Percentiles rank a stretch among this genome's conserved stretches.
Conservation (phyloP, 371 early-diverging fungal species). For the Phascolomyces articulosus region DNA sequence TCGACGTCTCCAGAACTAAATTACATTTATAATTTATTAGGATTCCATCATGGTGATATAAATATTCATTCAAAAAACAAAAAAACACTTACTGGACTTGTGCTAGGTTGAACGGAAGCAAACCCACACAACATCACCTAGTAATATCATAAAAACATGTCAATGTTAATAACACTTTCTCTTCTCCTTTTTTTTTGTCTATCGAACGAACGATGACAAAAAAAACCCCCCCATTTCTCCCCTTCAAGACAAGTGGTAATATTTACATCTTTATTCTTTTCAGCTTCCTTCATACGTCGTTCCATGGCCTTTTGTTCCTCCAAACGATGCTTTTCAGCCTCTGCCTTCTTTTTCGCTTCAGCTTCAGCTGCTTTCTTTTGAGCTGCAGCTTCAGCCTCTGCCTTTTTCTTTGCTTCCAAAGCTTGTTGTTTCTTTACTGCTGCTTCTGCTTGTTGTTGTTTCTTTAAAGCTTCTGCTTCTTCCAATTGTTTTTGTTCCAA, state of each 20-base stretch:
- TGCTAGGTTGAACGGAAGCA: slow-evolving; percentile 16
- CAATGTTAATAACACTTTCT: no score
- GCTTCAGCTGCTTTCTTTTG: slow-evolving; percentile 6
- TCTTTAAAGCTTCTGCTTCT: background rate
- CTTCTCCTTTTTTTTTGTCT: no score
- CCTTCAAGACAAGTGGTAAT: no score
- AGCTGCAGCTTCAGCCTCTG: slow-evolving; percentile 1
- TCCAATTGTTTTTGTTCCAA: slow-evolving; percentile 6
- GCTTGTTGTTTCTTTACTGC: background rate
- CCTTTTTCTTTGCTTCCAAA: background rate
- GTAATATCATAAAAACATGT: no score
- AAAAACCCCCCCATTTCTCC: no score
- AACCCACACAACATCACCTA: slow-evolving; percentile 18
- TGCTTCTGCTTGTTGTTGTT: background rate
- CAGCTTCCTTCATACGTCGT: slow-evolving; percentile 34
- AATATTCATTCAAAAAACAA: background rate
- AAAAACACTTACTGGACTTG: slow-evolving; percentile 17
- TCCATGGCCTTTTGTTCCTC: slow-evolving; percentile 18
- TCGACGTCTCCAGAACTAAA: slow-evolving; percentile 28
- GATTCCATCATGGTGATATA: background rate
- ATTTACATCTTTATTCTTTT: slow-evolving; percentile 31
- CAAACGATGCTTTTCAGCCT: slow-evolving; percentile 12
- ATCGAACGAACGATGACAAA: no score
- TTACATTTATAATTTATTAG: background rate
- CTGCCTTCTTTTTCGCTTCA: slow-evolving; percentile 10